Conservation (phyloP, 305 asterid genomes). For the Nicotiana rustica region DNA sequence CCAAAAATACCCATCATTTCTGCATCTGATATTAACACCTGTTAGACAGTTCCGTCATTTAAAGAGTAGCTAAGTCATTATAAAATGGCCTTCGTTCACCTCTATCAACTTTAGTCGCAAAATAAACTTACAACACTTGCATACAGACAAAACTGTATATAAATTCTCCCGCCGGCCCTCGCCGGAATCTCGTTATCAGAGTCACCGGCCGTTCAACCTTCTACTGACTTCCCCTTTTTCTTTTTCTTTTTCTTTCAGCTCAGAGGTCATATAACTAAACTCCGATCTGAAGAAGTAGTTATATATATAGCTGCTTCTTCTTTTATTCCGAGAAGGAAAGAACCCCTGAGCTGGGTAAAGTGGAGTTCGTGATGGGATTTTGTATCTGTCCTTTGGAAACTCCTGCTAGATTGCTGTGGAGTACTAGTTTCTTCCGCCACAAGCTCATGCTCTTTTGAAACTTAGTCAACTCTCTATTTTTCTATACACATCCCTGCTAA, state of each 20-base stretch:
- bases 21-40: slow-evolving; percentile 35
- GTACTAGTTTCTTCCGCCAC: slow-evolving; percentile 99
- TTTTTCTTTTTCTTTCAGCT: not conserved
- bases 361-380: slow-evolving; percentile 90
- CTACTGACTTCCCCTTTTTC: not conserved
- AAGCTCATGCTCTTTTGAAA: slow-evolving; percentile 85
- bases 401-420: slow-evolving; percentile 98
- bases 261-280: not conserved
- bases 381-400: slow-evolving; percentile 86
- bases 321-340: slow-evolving; percentile 39
- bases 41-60: slow-evolving; percentile 51
- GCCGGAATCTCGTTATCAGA: slow-evolving; percentile 38
- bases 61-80: slow-evolving; percentile 2
- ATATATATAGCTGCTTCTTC: not conserved
- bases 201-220: not conserved
- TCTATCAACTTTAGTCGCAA: slow-evolving; percentile 63
- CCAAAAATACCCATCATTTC: not conserved
- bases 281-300: slow-evolving; percentile 1
- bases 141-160: slow-evolving; percentile 14
- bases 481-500: not conserved
- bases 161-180: slow-evolving; percentile 35
- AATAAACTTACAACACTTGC: slow-evolving; percentile 36
- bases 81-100: slow-evolving; percentile 52
- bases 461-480: slow-evolving; percentile 1
- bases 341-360: slow-evolving; percentile 65